Conservation (phyloP, 495 filamentous ascomycete species). For the Penicillium dipodomyicola region DNA sequence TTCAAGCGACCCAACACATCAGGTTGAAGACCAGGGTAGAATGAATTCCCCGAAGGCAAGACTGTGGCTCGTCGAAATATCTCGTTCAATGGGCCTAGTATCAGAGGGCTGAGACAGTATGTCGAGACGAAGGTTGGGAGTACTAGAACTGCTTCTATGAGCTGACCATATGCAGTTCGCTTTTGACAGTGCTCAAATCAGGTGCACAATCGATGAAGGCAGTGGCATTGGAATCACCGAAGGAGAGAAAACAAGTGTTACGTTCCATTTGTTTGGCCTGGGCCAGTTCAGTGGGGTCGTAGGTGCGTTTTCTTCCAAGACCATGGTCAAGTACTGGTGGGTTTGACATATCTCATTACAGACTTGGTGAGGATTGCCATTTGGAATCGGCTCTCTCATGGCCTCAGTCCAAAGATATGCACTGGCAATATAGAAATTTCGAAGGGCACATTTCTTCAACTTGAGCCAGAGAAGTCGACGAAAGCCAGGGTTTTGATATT, state of each 20-base stretch:
- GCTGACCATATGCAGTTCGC: constrained; percentile 54
- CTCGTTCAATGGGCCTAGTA: constrained; percentile 58
- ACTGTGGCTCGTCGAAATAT: constrained; percentile 54
- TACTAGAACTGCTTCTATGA: constrained; percentile 49
- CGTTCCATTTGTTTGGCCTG: constrained; percentile 5
- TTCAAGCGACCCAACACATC: constrained; percentile 49
- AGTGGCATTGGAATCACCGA: constrained; percentile 24
- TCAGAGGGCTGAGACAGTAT: constrained; percentile 45
- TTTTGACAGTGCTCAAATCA: constrained; percentile 46
- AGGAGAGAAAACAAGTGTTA: constrained; percentile 2
- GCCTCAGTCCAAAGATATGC: neutral
- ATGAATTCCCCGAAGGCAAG: constrained; percentile 49
- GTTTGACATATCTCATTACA: neutral
- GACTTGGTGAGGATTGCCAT: neutral
- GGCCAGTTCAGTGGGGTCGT: constrained; percentile 12
- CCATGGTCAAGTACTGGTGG: neutral
- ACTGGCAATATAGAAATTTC: neutral
- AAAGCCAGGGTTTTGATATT: neutral
- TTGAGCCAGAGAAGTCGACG: neutral
- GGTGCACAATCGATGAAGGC: constrained; percentile 65
- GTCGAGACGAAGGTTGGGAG: constrained; percentile 49
- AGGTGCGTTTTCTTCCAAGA: neutral
- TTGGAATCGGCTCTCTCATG: neutral
- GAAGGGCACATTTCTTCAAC: neutral
- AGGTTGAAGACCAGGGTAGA: constrained; percentile 55